Percentiles rank a stretch among this genome's conserved stretches.
phyloP scores from a whole-genome alignment of 371 early-diverging fungal species.

The Zopfochytrium polystomum region DNA sequence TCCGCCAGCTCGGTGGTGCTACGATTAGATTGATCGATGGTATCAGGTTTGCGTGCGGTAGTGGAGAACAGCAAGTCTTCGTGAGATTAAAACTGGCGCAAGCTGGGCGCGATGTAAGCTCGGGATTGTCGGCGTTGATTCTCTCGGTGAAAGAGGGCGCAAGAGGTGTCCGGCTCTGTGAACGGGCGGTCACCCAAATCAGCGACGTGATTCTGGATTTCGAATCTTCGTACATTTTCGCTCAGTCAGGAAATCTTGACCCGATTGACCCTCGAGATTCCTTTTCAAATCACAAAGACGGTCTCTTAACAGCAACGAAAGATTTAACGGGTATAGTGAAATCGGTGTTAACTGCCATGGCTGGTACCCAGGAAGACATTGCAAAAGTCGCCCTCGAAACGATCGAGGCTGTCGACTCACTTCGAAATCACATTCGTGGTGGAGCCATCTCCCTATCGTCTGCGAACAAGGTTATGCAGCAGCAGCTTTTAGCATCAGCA shows the following conservation, averaged over 20 bases:
- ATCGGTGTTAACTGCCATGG: constrained; percentile 32
- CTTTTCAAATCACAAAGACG: constrained; percentile 44
- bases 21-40: constrained; percentile 39
- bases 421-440: constrained; percentile 29
- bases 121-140: constrained; percentile 30
- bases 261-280: constrained; percentile 38
- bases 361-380: constrained; percentile 38
- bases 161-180: constrained; percentile 35
- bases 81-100: constrained; percentile 36
- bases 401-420: constrained; percentile 21
- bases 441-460: constrained; percentile 47
- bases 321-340: constrained; percentile 40
- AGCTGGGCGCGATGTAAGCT: constrained; percentile 43
- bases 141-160: constrained; percentile 41
- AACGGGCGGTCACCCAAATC: constrained; percentile 26
- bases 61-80: constrained; percentile 33
- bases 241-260: constrained; percentile 49
- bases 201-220: constrained; percentile 39
- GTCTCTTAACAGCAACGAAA: constrained; percentile 35
- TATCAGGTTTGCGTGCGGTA: constrained; percentile 34
- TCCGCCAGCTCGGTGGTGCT: constrained; percentile 40
- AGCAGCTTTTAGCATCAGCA: constrained; percentile 40
- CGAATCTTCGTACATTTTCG: constrained; percentile 46
- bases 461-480: constrained; percentile 50
- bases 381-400: constrained; percentile 23